phyloP scores from a whole-genome alignment of 495 filamentous ascomycete genomes.

The Neurospora sp. region DNA sequence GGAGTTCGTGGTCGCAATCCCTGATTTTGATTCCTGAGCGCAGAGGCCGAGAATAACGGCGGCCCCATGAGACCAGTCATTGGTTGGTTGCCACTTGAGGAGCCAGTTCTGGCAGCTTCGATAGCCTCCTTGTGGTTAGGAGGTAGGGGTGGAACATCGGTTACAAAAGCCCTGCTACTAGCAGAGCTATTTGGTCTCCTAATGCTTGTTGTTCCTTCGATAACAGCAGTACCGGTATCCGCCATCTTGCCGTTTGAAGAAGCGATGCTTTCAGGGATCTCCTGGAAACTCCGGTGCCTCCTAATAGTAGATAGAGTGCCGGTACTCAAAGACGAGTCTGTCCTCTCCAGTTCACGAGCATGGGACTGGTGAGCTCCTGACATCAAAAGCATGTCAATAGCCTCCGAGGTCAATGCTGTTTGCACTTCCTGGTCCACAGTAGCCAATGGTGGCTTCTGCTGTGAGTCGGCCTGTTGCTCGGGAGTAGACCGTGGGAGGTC shows the following conservation, averaged over 20 bases:
- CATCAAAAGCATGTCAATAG: constrained; percentile 57
- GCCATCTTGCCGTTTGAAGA: constrained; percentile 24
- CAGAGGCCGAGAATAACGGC: constrained; percentile 72
- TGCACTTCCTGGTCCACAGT: constrained; percentile 61
- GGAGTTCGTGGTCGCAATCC: constrained; percentile 64
- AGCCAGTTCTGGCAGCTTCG: constrained; percentile 55
- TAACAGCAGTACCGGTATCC: constrained; percentile 14
- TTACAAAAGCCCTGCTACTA: constrained; percentile 38
- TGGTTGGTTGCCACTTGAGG: constrained; percentile 34
- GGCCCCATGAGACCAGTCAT: constrained; percentile 65
- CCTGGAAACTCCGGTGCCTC: constrained; percentile 25
- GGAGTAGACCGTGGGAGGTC: constrained; percentile 21
- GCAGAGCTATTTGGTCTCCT: constrained; percentile 59
- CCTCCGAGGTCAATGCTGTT: constrained; percentile 61
- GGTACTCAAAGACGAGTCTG: constrained; percentile 15
- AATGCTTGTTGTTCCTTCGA: constrained; percentile 14
- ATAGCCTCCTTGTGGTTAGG: constrained; percentile 74
- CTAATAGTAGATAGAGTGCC: constrained; percentile 24
- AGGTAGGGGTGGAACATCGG: constrained; percentile 59
- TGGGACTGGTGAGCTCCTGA: constrained; percentile 23
- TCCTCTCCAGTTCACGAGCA: constrained; percentile 13
- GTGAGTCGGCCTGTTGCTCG: constrained; percentile 24
- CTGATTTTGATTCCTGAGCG: constrained; percentile 40
- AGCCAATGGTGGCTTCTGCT: constrained; percentile 24
- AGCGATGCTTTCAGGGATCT: constrained; percentile 25